Evolutionary conservation across 768 basidiomycete species (phyloP).

Genomic region (Saitozyma sp.): DNA sequence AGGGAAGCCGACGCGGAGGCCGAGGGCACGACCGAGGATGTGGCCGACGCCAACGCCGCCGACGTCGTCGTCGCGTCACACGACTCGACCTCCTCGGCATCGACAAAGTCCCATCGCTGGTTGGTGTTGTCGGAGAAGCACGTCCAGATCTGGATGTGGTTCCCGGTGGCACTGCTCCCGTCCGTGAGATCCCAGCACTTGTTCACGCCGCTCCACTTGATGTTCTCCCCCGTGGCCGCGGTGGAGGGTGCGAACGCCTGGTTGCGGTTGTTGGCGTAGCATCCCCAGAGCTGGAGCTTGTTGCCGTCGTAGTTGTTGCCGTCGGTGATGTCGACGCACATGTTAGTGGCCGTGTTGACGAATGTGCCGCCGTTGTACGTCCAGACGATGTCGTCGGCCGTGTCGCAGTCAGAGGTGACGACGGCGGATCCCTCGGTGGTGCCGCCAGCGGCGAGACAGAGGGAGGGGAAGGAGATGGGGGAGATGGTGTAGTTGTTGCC

Average conservation of each 20-base stretch:
- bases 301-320: conserved; percentile 37
- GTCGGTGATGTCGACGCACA: conserved; percentile 37
- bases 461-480: conserved; percentile 27
- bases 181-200: conserved; percentile 43
- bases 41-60: conserved; percentile 5
- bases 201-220: conserved; percentile 33
- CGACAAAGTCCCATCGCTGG: conserved; percentile 39
- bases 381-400: conserved; percentile 32
- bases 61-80: conserved; percentile 4
- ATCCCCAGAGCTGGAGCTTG: conserved; percentile 39
- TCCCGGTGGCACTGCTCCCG: conserved; percentile 28
- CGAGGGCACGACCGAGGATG: background rate
- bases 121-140: conserved; percentile 34
- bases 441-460: conserved; percentile 33
- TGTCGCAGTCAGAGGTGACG: conserved; percentile 34
- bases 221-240: conserved; percentile 4
- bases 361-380: conserved; percentile 25
- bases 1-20: background rate
- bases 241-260: conserved; percentile 29
- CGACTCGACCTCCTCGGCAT: conserved; percentile 37
- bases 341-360: conserved; percentile 30
- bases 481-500: conserved; percentile 35
- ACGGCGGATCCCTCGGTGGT: conserved; percentile 29
- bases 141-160: conserved; percentile 36
- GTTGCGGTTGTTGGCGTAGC: conserved; percentile 36